Base-by-base conservation (phyloP, 352 stramenopile genomes). In the Phytophthora pisi region DNA sequence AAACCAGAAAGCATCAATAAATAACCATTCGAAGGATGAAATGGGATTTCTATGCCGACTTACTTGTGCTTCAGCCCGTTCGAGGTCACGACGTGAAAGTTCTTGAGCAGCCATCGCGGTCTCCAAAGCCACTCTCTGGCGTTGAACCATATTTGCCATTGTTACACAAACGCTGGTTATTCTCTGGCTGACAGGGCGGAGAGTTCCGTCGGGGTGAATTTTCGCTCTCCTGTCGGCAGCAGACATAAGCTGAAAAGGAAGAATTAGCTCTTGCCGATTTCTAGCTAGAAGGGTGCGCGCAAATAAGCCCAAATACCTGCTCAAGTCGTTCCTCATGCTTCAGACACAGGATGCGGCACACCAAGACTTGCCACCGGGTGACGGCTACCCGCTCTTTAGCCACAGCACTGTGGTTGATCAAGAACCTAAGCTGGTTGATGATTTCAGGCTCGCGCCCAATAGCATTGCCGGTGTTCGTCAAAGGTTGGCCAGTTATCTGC, bases 111-210 rank as follows among this genome's bases (percentile, higher is more conserved):
- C 62, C 15, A 80, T 67, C 0, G 68, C 67, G 10, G 63, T 50
- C 20, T 84, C 61, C 7, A 88, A n/a, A 31, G 38, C 47, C 23
- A 54, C 55, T 55, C 81, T 79, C 15, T 64, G 72, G n/a, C 56
- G 67, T n/a, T 82, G 72, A 36, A 86, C 57, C 2, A 85, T 57
- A 15, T 78, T 73, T 51, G 76, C 64, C 82, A 91, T 89, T 30
- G 57, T 69, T 4, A 49, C 66, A 31, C 73, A 69, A 5, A 83
- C 67, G 5, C 20, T 56, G 42, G 28, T 50, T 52, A 61, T 55
- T 23, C 51, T 68, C 9, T 13, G 30, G 38, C 38, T 57, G 24
- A 34, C 16, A 31, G 47, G 40, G 11, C 42, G 38, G 30, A 55
- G 11, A 40, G 51, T 51, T 43, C 55, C 62, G 53, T 65, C 57